These are phyloP conservation scores for Physcomitrellopsis africana DNA, from an alignment of 225 moss, liverwort and hornwort genomes.

Conservation along the genomic window DNA sequence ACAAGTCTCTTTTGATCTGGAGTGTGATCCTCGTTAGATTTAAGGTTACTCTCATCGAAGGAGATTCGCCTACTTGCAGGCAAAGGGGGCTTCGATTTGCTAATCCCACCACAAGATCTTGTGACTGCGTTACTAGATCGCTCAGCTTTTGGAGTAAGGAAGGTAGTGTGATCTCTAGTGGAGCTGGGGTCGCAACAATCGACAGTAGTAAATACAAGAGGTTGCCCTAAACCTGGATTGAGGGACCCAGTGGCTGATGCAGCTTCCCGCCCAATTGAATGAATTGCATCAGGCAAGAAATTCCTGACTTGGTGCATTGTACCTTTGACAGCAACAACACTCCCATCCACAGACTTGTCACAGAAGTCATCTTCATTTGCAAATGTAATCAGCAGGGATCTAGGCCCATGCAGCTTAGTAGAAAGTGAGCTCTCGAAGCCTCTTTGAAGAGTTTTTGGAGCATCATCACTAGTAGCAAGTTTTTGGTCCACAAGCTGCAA, in stretches of 20 bases:
- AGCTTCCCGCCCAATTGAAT: conserved; percentile 31
- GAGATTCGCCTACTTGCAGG: conserved; percentile 38
- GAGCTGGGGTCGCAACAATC: conserved; percentile 20
- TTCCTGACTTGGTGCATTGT: conserved; percentile 20
- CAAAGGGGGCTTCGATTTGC: conserved; percentile 38
- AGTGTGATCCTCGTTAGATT: conserved; percentile 18
- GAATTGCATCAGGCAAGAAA: conserved; percentile 21
- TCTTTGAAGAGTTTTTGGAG: conserved; percentile 9
- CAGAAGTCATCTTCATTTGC: conserved; percentile 44
- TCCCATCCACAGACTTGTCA: conserved; percentile 52
- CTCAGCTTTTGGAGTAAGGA: conserved; percentile 32
- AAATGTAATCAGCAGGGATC: conserved; percentile 19
- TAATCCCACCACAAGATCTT: conserved; percentile 36
- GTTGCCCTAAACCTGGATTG: neutral
- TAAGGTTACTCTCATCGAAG: conserved; percentile 42
- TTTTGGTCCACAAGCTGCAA: conserved; percentile 35
- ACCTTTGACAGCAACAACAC: conserved; percentile 38
- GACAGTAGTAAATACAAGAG: conserved; percentile 14
- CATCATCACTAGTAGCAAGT: neutral
- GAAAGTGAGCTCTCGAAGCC: conserved; percentile 5
- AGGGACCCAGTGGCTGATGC: conserved; percentile 24
- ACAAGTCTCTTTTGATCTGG: conserved; percentile 24
- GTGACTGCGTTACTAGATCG: conserved; percentile 22
- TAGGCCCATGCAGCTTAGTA: conserved; percentile 21
- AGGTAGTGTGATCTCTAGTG: conserved; percentile 15